Percentiles rank a stretch among this genome's conserved stretches.
These are phyloP conservation scores for Mucor mucedo DNA, from an alignment of 371 early-diverging fungal species.

Conservation along the genomic window DNA sequence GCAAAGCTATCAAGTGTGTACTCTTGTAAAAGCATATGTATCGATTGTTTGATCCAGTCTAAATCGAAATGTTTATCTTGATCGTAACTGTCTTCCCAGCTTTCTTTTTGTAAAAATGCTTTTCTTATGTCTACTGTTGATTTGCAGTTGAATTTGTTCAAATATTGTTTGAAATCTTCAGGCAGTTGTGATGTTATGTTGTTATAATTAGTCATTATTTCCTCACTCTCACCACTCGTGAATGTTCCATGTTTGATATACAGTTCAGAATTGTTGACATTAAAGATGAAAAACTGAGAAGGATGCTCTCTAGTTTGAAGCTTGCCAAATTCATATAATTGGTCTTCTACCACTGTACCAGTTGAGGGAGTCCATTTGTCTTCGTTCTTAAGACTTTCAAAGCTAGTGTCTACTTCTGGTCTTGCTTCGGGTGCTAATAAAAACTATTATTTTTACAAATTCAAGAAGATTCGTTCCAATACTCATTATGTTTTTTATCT, in stretches of 20 bases:
- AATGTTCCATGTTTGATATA: conserved; percentile 25
- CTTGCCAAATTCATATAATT: conserved; percentile 28
- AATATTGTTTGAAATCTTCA: conserved; percentile 26
- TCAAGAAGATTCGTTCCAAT: conserved; percentile 19
- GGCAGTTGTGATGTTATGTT: conserved; percentile 13
- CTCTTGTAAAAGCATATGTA: conserved; percentile 26
- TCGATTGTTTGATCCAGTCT: conserved; percentile 30
- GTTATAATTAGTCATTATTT: conserved; percentile 13
- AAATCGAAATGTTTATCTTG: conserved; percentile 30
- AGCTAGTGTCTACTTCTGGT: conserved; percentile 14
- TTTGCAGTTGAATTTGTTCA: conserved; percentile 30
- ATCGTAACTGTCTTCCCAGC: conserved; percentile 26
- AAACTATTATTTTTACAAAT: conserved; percentile 10
- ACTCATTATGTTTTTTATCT: conserved; percentile 18
- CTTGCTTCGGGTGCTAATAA: conserved; percentile 16
- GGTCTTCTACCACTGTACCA: conserved; percentile 15
- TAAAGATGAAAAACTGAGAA: conserved; percentile 32
- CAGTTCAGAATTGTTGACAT: conserved; percentile 24
- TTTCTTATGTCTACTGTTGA: conserved; percentile 29
- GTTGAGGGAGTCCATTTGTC: conserved; percentile 21
- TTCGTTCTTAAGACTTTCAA: conserved; percentile 8
- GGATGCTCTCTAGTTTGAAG: conserved; percentile 25
- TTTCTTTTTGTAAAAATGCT: conserved; percentile 27
- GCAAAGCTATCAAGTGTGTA: conserved; percentile 27
- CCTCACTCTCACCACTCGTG: conserved; percentile 28